These are phyloP conservation scores for Globisporangium megalacanthum DNA, from an alignment of 352 stramenopile species.

Conservation along the genomic window DNA sequence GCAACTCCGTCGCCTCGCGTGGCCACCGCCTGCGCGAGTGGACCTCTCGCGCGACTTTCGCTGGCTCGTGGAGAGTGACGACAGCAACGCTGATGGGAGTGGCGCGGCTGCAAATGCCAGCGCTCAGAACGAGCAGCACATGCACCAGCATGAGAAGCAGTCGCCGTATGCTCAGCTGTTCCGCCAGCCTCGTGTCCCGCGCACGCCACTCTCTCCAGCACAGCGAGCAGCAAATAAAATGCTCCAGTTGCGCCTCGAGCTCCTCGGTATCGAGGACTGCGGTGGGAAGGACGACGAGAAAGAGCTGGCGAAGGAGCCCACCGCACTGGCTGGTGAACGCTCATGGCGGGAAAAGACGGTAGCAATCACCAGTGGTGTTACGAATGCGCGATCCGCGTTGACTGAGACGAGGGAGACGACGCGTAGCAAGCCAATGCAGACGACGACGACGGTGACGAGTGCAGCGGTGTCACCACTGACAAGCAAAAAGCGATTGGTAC, in stretches of 20 bases:
- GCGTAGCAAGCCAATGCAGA: neutral
- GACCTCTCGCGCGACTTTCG: constrained; percentile 37
- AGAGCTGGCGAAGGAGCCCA: no score
- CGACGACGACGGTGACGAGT: neutral
- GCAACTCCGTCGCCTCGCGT: constrained; percentile 24
- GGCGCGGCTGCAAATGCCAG: neutral
- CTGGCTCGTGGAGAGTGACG: constrained; percentile 27
- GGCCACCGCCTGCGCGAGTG: constrained; percentile 24
- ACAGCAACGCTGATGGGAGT: constrained; percentile 2
- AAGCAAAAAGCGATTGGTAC: neutral
- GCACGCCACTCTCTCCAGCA: constrained; percentile 27
- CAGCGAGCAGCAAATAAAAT: constrained; percentile 52
- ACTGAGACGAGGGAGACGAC: no score
- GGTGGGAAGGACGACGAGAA: neutral
- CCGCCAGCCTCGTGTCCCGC: constrained; percentile 12
- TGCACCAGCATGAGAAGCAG: constrained; percentile 5
- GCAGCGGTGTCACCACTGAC: neutral
- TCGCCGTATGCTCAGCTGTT: constrained; percentile 40
- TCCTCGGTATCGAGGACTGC: constrained; percentile 5
- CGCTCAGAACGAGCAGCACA: neutral
- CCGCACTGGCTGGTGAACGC: neutral
- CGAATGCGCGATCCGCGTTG: no score
- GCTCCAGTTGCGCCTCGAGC: constrained; percentile 38
- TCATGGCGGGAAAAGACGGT: neutral
- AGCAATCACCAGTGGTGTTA: neutral